Conservation (phyloP, 108 stramenopile species). For the Cyclotella baltica region DNA sequence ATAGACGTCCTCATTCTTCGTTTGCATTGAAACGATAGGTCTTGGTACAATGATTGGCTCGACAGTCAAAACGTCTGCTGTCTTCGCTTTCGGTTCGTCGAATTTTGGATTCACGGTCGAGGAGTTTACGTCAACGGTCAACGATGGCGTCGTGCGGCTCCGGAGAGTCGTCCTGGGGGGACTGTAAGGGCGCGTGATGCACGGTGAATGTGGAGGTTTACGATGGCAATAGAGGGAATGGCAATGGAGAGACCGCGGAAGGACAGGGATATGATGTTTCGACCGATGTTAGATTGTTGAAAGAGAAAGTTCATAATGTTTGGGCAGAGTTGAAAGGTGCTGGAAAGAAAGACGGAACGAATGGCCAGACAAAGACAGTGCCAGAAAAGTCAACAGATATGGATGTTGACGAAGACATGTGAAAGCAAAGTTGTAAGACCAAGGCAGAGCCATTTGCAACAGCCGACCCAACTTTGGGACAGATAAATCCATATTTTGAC, state of each 20-base stretch:
- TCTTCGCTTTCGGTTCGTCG: constrained; percentile 61
- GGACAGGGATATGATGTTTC: constrained; percentile 56
- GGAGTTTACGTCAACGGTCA: constrained; percentile 65
- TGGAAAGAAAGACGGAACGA: constrained; percentile 18
- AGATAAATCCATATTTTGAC: constrained; percentile 81
- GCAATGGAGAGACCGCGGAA: constrained; percentile 38
- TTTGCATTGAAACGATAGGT: constrained; percentile 64
- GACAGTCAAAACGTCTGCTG: constrained; percentile 62
- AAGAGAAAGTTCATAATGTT: constrained; percentile 18
- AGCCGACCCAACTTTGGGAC: constrained; percentile 82
- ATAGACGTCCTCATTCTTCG: constrained; percentile 54
- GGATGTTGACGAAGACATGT: too few relatives aligned
- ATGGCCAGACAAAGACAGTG: constrained; percentile 69
- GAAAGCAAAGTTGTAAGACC: too few relatives aligned
- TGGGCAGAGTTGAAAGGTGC: constrained; percentile 5
- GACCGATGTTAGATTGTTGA: constrained; percentile 24
- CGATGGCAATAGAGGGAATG: constrained; percentile 62
- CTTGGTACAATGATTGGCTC: constrained; percentile 65
- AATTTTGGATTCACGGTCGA: constrained; percentile 65
- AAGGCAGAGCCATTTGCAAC: too few relatives aligned
- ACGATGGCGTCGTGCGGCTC: constrained; percentile 82
- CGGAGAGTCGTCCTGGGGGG: constrained; percentile 73
- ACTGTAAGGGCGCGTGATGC: constrained; percentile 74
- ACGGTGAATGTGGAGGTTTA: constrained; percentile 88
- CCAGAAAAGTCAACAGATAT: constrained; percentile 69